Evolutionary conservation across 2,329 filamentous ascomycete genomes (phyloP).

Genomic region (Immersiporthe knoxdaviesiana): DNA sequence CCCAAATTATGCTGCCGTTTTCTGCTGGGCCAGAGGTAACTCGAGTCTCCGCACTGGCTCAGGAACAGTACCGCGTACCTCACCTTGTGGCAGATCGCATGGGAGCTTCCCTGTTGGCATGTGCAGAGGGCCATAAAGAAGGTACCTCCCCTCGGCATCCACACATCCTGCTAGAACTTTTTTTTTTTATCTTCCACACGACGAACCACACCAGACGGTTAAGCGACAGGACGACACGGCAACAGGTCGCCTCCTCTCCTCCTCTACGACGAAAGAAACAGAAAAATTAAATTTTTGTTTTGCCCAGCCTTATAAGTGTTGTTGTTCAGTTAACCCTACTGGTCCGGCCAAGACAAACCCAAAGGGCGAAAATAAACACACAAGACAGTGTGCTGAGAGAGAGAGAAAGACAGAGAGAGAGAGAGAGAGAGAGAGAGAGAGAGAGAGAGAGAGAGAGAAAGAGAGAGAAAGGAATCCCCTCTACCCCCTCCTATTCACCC

Average conservation of each 20-base stretch:
- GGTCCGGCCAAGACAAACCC: neutral
- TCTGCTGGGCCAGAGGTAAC: constrained; percentile 51
- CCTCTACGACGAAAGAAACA: neutral
- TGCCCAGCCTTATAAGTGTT: neutral
- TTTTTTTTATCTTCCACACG: constrained; percentile 38
- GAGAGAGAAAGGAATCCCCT: no score
- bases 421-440: no score
- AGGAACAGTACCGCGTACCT: constrained; percentile 46
- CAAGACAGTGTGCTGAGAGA: neutral
- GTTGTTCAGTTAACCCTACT: neutral
- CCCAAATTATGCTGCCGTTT: constrained; percentile 61
- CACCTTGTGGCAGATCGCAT: constrained; percentile 53
- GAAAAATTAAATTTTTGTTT: neutral
- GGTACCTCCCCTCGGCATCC: constrained; percentile 46
- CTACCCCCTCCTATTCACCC: no score
- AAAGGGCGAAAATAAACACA: neutral
- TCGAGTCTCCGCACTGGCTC: constrained; percentile 46
- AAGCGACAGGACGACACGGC: constrained; percentile 47
- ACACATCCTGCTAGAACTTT: constrained; percentile 35
- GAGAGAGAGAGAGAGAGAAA: no score
- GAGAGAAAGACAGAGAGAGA: no score
- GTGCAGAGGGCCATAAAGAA: constrained; percentile 46
- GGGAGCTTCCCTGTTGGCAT: constrained; percentile 50
- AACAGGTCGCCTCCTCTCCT: neutral
- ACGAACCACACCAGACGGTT: constrained; percentile 44